Base-by-base conservation (phyloP, 768 basidiomycete species). In the Panaeolus papilionaceus region DNA sequence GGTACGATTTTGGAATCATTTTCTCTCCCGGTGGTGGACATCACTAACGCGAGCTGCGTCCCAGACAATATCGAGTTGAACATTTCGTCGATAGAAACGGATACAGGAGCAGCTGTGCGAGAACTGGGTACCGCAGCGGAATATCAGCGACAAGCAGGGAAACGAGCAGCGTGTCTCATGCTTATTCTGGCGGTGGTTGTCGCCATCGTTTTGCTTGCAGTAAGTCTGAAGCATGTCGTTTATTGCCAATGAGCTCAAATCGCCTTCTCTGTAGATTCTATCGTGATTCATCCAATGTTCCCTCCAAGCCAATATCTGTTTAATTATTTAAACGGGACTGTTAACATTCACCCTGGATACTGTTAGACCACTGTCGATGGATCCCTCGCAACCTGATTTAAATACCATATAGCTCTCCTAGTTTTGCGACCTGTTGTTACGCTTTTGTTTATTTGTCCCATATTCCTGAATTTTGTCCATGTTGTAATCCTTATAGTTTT, bases 11-110 rank as follows among this genome's bases (percentile, higher is more conserved):
- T 26, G 58, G 20, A 49, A 49, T 40, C 9, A 39, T 54, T 62
- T 51, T 42, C 18, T 28, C 23, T 39, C 16, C 5, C 44, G 14
- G 3, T 12, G 11, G 3, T 38, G 26, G 28, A 66, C 23, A 61
- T 61, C 20, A 37, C 61, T 40, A 12, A 33, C 63, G 54, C 23
- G 9, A 49, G n/a, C n/a, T 26, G 23, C 39, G 58, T 37, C 38
- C 63, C 64, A 98, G 97, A 98, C 75, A 97, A 97, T 73, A 97
- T 99, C 74, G 95, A 98, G 77, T 88, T 89, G 45, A 99, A 99
- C 74, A 90, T 99, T 44, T 92, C 90, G 16, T 93, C 92, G 0
- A 92, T 98, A 63, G 89, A 91, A 0, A 86, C 86, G 38, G 92
- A 98, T 75, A 95, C 95, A 1, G 81, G 87, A 2, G 88, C 89